Base-by-base conservation (phyloP, 1,139 yeast species). In the Tardiomyces digboiensis region DNA sequence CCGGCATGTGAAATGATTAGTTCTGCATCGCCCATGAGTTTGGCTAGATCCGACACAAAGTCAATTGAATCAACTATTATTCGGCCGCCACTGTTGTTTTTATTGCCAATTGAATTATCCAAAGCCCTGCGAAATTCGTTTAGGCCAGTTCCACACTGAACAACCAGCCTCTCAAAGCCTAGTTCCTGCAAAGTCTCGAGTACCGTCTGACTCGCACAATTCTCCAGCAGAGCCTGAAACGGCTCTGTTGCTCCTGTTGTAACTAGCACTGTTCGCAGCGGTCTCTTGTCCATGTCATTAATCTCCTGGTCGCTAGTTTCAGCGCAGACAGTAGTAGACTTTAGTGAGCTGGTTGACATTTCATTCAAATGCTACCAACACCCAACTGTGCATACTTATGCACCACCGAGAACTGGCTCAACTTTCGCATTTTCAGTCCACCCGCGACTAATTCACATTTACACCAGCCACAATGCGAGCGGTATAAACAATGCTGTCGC, bases 241-340 rank as follows among this genome's bases (percentile, higher is more conserved):
- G 94, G 83, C 12, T 82, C 86, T 0, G 95, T 86, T 1, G 95
- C 95, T 0, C 96, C 96, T 1, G 93, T 82, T 0, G 94, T 80
- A 8, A 83, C 78, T 38, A 81, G 64, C 2, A 75, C 59, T 16
- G 66, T 60, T 52, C 49, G 52, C 40, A 39, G n/a, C n/a, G n/a
- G n/a, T n/a, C n/a, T n/a, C n/a, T n/a, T n/a, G n/a, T n/a, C n/a
- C n/a, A n/a, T n/a, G n/a, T n/a, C n/a, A n/a, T n/a, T n/a, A n/a
- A n/a, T n/a, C n/a, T n/a, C n/a, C n/a, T n/a, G n/a, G n/a, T n/a
- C n/a, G n/a, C 37, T 33, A n/a, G 37, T 8, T 8, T 19, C n/a
- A n/a, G n/a, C n/a, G n/a, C n/a, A n/a, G n/a, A n/a, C n/a, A n/a
- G n/a, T n/a, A n/a, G n/a, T n/a, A n/a, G n/a, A n/a, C n/a, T n/a